Conservation (phyloP, 202 grass and related monocot species). For the Tripidium arundinaceum region DNA sequence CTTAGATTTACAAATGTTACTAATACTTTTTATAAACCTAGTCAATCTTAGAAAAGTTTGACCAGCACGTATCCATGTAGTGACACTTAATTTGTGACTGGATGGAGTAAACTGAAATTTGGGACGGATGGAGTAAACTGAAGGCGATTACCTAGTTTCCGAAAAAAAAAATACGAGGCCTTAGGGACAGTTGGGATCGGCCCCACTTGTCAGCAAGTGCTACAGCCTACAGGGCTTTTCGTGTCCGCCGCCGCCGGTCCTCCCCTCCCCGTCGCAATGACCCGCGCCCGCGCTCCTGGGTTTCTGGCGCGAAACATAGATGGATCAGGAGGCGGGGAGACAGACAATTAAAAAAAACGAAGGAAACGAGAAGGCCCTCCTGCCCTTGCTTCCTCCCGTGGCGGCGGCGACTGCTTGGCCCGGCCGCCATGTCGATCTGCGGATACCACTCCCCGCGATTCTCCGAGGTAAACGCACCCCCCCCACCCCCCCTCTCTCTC, state of each 20-base stretch:
- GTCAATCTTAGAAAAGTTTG: too few relatives aligned
- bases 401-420: neutral
- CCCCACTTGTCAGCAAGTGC: too few relatives aligned
- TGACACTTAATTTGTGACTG: too few relatives aligned
- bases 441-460: conserved; percentile 58
- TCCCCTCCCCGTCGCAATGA: neutral
- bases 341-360: neutral
- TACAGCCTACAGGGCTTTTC: too few relatives aligned
- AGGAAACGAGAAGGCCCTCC: neutral
- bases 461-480: conserved; percentile 65
- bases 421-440: conserved; percentile 47
- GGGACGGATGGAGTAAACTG: too few relatives aligned
- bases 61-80: too few relatives aligned
- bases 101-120: too few relatives aligned
- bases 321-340: conserved; percentile 17
- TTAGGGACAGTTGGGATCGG: too few relatives aligned
- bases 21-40: too few relatives aligned
- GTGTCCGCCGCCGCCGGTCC: neutral
- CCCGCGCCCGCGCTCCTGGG: neutral
- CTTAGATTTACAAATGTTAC: too few relatives aligned
- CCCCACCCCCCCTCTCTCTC: neutral
- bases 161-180: too few relatives aligned
- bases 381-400: neutral
- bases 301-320: conserved; percentile 39
- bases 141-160: too few relatives aligned